Base-by-base conservation (phyloP, 345 rosid genomes). In the Murraya paniculata region DNA sequence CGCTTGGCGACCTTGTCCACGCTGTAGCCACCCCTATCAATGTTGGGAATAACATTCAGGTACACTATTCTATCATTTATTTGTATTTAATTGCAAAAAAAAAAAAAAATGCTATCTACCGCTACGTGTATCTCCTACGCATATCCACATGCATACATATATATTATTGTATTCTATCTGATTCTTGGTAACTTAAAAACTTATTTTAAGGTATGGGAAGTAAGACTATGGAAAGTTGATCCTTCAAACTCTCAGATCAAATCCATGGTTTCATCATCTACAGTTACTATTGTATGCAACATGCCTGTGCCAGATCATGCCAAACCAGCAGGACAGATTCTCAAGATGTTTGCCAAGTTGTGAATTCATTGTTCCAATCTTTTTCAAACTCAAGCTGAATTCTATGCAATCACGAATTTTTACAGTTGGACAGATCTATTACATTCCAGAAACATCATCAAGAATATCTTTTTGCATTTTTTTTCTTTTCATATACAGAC, bases 1-100 rank as follows among this genome's bases (percentile, higher is more conserved):
- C 82, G 28, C 86, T 92, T 16, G 99, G 98, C 7, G 97, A 94
- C 78, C 82, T 85, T 64, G 73, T 96, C 77, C 69, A 66, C 11
- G 97, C 91, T 3, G 94, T 90, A 85, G 98, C 98, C 62, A 16
- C 85, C 56, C 97, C 99, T 22, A 62, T 93, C 67, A 91, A 68
- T 58, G 19, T 74, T 25, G 97, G 98, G 77, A 92, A 84, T 58
- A 93, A 97, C 38, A 88, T 91, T 79, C 97, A 95, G 92, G 99
- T 91, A 50, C 9, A 4, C 21, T 16, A 1, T 16, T 61, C 19
- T 61, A 3, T 50, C 56, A 16, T 0, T 50, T 50, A 14, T 50
- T 41, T 50, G 4, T 18, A 14, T 16, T 50, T 14, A 50, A 16
- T 50, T 16, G 21, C 45, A n/a, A n/a, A n/a, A n/a, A n/a, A n/a